Base-by-base conservation (phyloP, 1,284 basidiomycete genomes). In the Schizopora paradoxa region DNA sequence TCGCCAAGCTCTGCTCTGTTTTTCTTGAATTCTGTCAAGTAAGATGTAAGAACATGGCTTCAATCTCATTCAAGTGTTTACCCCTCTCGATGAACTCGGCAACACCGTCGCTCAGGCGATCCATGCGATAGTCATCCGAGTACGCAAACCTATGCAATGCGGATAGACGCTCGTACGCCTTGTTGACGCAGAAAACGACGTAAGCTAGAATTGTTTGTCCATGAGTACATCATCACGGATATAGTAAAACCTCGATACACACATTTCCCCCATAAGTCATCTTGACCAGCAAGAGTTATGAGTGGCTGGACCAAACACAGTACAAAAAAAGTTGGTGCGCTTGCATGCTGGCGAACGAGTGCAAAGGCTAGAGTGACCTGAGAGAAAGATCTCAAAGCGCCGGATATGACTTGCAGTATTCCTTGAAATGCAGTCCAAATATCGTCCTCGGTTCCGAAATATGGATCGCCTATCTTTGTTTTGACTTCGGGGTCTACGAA, bases 1-100 rank as follows among this genome's bases (percentile, higher is more conserved):
- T 50, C 43, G 11, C 43, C 48, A 16, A 50, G 13, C 4, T 27
- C 21, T 28, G 16, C 2, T 13, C 34, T 19, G 23, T 28, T 28
- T 23, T 39, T 25, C 6, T 10, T 10, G 16, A 38, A 50, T 23
- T 50, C 48, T 50, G 26, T 6, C 11, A 14, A n/a, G 8, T 3
- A 32, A 8, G 6, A 6, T n/a, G 22, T 28, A n/a, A 14, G 5
- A 11, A 23, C 19, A 11, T 21, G 6, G n/a, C 8, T 13, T n/a
- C 19, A 13, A 40, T 5, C 13, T 19, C 16, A 21, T 16, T 3
- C 5, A 19, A n/a, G 3, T 16, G 11, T 19, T 10, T 35, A 51
- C 50, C 50, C 29, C 19, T 44, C 13, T 40, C 35, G 11, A 51
- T 40, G 25, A 45, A 45, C 13, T 31, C 32, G 7, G 19, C 42